Conservation (phyloP, 2,329 filamentous ascomycete genomes). For the Epichloe scottii region DNA sequence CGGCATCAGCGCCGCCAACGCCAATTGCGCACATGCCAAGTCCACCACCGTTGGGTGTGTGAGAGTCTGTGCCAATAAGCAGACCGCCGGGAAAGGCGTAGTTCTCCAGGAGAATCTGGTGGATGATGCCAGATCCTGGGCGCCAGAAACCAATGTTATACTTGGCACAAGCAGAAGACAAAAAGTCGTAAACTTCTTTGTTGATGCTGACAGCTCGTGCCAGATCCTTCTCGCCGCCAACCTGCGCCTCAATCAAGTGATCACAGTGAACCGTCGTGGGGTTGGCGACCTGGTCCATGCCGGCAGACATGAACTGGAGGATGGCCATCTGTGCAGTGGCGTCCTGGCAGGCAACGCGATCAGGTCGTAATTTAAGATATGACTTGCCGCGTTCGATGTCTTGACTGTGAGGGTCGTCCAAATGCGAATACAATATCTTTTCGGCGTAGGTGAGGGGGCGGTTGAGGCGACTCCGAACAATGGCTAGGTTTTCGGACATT, state of each 20-base stretch:
- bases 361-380: conserved; percentile 92
- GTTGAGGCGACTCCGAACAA: conserved; percentile 83
- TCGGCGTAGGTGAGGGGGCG: conserved; percentile 89
- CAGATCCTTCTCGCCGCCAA: conserved; percentile 89
- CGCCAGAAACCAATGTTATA: conserved; percentile 99
- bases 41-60: conserved; percentile 95
- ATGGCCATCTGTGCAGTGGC: conserved; percentile 99
- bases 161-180: conserved; percentile 87
- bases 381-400: conserved; percentile 93
- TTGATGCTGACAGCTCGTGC: conserved; percentile 84
- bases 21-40: conserved; percentile 90
- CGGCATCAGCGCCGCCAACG: conserved; percentile 95
- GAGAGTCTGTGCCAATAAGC: conserved; percentile 93
- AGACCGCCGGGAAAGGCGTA: conserved; percentile 98
- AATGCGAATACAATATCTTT: conserved; percentile 98
- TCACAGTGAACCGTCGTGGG: conserved; percentile 96
- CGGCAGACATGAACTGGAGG: conserved; percentile 98
- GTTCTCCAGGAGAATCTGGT: conserved; percentile 97
- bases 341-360: conserved; percentile 98
- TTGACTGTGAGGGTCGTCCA: conserved; percentile 92
- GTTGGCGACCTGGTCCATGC: conserved; percentile 90
- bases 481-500: conserved; percentile 92
- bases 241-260: conserved; percentile 96
- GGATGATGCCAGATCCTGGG: conserved; percentile 97
- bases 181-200: conserved; percentile 98